Evolutionary conservation across 495 filamentous ascomycete species (phyloP).

Genomic region (Neurospora sp.): DNA sequence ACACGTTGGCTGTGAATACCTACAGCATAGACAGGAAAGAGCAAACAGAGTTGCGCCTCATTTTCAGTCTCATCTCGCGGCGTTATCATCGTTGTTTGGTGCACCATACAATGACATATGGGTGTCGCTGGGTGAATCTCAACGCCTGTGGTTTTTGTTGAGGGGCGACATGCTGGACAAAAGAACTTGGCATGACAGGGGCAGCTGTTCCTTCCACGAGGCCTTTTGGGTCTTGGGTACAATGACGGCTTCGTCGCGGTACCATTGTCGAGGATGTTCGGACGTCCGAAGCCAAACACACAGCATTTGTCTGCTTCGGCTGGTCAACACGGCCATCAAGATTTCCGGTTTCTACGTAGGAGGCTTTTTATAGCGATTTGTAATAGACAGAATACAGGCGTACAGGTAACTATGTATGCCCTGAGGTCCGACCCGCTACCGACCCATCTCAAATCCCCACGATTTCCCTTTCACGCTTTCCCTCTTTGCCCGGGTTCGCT

Average conservation of each 20-base stretch:
- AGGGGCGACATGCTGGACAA: not conserved
- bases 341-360: not conserved
- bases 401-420: no score
- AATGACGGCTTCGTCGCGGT: not conserved
- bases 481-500: not conserved
- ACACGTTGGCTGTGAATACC: not conserved
- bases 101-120: not conserved
- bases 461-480: not conserved
- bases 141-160: not conserved
- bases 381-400: not conserved
- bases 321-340: not conserved
- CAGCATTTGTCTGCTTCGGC: not conserved
- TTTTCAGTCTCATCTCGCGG: not conserved
- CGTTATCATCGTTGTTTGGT: not conserved
- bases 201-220: not conserved
- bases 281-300: not conserved
- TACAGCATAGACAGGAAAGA: not conserved
- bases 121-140: not conserved
- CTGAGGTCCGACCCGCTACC: not conserved
- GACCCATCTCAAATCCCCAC: not conserved
- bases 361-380: not conserved
- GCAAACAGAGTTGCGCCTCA: not conserved
- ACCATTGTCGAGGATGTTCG: not conserved
- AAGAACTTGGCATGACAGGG: not conserved
- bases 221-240: not conserved